Conservation (phyloP, 176 grass and related monocot genomes). For the Areca catechu region DNA sequence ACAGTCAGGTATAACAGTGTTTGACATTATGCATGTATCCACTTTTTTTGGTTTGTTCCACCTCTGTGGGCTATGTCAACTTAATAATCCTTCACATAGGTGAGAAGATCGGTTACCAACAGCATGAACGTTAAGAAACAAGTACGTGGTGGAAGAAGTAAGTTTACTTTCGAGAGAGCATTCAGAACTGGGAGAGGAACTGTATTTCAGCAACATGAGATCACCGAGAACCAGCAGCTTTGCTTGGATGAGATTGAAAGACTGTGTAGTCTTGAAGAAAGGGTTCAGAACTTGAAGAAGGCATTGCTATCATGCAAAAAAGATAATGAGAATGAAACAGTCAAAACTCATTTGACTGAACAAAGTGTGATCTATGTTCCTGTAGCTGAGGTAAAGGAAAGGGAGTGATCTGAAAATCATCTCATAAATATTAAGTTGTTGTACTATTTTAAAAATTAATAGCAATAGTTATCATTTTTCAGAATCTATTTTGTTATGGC, state of each 20-base stretch:
- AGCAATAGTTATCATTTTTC: too few species aligned
- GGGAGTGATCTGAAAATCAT: conserved; percentile 9
- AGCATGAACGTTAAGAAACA: conserved; percentile 7
- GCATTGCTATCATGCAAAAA: conserved; percentile 25
- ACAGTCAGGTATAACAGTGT: conserved; percentile 5
- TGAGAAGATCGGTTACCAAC: conserved; percentile 18
- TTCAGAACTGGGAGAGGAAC: not conserved
- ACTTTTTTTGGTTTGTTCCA: not conserved
- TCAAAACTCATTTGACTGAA: conserved; percentile 9
- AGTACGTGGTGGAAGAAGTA: conserved; percentile 15
- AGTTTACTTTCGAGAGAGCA: conserved; percentile 2
- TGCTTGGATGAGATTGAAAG: conserved; percentile 45
- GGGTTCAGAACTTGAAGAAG: conserved; percentile 57
- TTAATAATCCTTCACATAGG: conserved; percentile 28
- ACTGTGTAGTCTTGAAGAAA: conserved; percentile 42
- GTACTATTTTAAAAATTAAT: too few species aligned
- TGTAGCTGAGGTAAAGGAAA: conserved; percentile 55
- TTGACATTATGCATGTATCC: conserved; percentile 2
- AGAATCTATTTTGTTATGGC: too few species aligned
- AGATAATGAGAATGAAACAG: not conserved
- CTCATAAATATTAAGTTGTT: too few species aligned
- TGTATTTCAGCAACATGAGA: not conserved
- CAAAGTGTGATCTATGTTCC: conserved; percentile 56
- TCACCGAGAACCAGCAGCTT: conserved; percentile 27
- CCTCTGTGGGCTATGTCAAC: not conserved